phyloP scores from a whole-genome alignment of 306 rosid genomes.

The Quercus glauca region DNA sequence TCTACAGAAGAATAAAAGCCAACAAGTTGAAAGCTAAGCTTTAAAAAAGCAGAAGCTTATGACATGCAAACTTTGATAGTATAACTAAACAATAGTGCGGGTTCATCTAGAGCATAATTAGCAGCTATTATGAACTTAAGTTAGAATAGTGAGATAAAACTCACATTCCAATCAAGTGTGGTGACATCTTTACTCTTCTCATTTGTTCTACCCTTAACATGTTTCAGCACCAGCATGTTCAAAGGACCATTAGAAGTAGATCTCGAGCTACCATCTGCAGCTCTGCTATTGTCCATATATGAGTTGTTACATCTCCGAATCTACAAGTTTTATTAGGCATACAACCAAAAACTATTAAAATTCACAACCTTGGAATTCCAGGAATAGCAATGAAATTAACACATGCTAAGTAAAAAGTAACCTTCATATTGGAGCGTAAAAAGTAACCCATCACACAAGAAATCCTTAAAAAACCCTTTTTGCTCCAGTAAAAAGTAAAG shows the following conservation, averaged over 20 bases:
- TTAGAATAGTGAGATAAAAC: conserved; percentile 30
- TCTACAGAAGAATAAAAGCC: neutral
- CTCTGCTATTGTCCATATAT: conserved; percentile 71
- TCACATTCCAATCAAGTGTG: conserved; percentile 95
- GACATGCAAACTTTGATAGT: neutral
- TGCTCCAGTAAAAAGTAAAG: neutral
- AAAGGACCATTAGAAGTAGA: conserved; percentile 45
- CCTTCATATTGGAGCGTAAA: too few species aligned
- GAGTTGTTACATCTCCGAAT: conserved; percentile 92
- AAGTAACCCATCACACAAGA: neutral
- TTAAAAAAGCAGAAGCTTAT: neutral
- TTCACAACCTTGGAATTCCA: neutral
- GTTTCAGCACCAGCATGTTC: conserved; percentile 76
- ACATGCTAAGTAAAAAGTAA: neutral
- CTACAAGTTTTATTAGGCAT: conserved; percentile 25
- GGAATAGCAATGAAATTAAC: neutral
- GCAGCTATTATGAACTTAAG: conserved; percentile 14
- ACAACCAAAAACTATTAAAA: neutral
- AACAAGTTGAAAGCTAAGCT: neutral
- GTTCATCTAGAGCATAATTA: conserved; percentile 5
- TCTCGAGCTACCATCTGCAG: conserved; percentile 45
- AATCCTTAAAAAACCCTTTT: neutral
- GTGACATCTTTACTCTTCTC: conserved; percentile 90
- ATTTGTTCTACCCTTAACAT: conserved; percentile 70
- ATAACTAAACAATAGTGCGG: neutral